phyloP scores from a whole-genome alignment of 441 rosid species.

The Kokia cookei region DNA sequence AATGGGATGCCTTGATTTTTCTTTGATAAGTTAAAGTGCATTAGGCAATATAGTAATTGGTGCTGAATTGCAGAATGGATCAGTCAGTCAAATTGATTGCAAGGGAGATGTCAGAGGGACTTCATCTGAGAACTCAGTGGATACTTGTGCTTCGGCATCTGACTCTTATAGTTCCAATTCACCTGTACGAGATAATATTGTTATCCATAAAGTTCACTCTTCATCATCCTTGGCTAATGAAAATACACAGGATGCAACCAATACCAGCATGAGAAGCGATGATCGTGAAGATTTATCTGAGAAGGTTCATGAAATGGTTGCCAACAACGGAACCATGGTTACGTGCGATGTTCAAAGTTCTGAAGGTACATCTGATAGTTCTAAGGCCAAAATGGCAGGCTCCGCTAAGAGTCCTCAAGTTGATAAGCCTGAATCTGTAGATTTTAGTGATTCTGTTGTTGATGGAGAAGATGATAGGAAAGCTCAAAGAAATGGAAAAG shows the following conservation, averaged over 20 bases:
- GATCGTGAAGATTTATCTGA: constrained; percentile 13
- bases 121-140: constrained; percentile 34
- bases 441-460: constrained; percentile 3
- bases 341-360: constrained; percentile 1
- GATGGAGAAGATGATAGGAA: constrained; percentile 12
- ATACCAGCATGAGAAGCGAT: constrained; percentile 7
- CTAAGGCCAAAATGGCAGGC: not conserved
- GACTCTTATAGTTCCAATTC: constrained; percentile 26
- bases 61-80: constrained; percentile 40
- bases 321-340: constrained; percentile 12
- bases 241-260: constrained; percentile 23
- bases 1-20: not conserved
- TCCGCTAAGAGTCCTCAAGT: not conserved
- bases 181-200: constrained; percentile 12
- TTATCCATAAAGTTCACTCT: constrained; percentile 17
- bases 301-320: constrained; percentile 16
- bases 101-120: constrained; percentile 15
- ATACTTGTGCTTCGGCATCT: constrained; percentile 20
- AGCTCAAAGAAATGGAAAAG: constrained; percentile 1
- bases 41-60: constrained; percentile 1
- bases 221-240: constrained; percentile 16
- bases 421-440: constrained; percentile 7
- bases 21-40: not conserved
- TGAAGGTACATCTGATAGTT: constrained; percentile 4
- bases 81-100: constrained; percentile 4